Evolutionary conservation across 176 grass and related monocot species (phyloP).

Genomic region (Oryza coarctata): DNA sequence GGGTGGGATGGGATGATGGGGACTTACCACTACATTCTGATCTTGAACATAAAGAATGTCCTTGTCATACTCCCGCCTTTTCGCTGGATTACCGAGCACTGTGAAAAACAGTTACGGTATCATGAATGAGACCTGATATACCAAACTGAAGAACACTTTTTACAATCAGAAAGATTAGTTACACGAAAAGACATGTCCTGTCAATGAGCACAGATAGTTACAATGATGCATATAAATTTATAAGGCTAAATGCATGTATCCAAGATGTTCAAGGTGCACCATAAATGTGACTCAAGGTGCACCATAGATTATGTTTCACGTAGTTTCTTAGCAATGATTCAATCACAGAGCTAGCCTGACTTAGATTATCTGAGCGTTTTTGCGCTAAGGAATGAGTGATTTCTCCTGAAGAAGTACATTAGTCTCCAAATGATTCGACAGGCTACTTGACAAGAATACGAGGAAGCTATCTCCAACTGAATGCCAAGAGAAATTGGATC

Average conservation of each 20-base stretch:
- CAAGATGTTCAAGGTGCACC: not conserved
- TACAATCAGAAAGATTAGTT: not conserved
- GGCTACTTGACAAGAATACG: not conserved
- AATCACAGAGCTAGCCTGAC: not conserved
- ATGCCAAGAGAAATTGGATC: not conserved
- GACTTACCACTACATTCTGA: slow-evolving; percentile 68
- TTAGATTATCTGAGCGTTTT: not conserved
- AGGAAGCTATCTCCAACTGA: not conserved
- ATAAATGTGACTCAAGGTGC: not conserved
- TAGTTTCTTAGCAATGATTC: not conserved
- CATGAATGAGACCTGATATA: slow-evolving; percentile 12
- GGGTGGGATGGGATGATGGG: not conserved
- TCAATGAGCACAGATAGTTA: not conserved
- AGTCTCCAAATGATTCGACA: not conserved
- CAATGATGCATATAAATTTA: not conserved
- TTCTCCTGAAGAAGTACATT: not conserved
- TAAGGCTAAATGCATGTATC: not conserved
- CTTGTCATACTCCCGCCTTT: slow-evolving; percentile 77
- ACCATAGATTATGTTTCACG: not conserved
- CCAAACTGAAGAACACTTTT: not conserved
- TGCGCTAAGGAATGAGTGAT: not conserved
- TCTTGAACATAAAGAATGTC: slow-evolving; percentile 75
- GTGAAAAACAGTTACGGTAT: slow-evolving; percentile 23
- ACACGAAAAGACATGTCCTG: not conserved
- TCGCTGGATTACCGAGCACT: slow-evolving; percentile 91